Evolutionary conservation across 2,329 filamentous ascomycete genomes (phyloP), one percentile per base, ranked within the genome.

Genomic region (Pseudocercospora fuligena): DNA sequence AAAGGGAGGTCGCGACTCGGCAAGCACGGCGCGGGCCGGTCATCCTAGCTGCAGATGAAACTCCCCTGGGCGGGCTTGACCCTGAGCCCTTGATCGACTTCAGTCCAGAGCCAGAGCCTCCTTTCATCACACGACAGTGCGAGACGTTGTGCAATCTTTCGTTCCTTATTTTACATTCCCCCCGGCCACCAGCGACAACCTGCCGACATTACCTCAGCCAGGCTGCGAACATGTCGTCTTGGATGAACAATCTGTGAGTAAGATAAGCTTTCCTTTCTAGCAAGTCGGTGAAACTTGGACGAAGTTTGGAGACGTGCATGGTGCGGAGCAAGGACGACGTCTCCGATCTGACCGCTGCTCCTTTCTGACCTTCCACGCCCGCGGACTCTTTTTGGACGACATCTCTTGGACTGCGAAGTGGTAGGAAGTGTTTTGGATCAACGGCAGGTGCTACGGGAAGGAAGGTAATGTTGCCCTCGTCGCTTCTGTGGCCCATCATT

Each of bases 181-280:
- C 23, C 36, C 49, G 51, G 27, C 49, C 19, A 61, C 40, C 47
- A 27, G 60, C 58, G 29, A 9, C 23, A 14, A 31, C n/a, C 56
- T 31, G 21, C 16, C 46, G 31, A 56, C 57, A 31, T 14, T 31
- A 53, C 59, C 25, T 40, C 63, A 53, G 14, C 23, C 49, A 27
- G 56, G 29, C 31, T 58, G 54, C 60, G 59, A 71, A 69, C 66
- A 78, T 78, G 76, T 74, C 76, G 63, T 76, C 75, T 69, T 78
- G 76, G 76, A 77, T 78, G 75, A 78, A 77, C 73, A 77, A 77
- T 67, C 69, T 78, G 76, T 78, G 69, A 76, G 76, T 78, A 65
- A 66, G 60, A 62, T 69, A 69, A 63, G 61, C 65, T 70, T 70
- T 70, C 43, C 51, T 67, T 61, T 58, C 61, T 60, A 56, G 60